Conservation (phyloP, 805 yeast genomes). For the Wickerhamomyces hampshirensis region DNA sequence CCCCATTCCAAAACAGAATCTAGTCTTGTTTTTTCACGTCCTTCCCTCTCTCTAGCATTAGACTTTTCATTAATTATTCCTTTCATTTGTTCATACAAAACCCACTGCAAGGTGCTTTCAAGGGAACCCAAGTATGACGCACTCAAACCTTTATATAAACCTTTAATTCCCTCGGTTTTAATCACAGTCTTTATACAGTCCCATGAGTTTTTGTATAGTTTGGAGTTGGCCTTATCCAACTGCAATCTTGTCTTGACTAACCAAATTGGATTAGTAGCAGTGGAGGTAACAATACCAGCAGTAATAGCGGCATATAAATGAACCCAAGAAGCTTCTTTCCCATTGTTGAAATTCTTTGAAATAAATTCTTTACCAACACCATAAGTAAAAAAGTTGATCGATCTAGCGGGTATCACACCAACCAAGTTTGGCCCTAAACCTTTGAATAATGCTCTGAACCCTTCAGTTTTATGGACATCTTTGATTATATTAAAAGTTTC, state of each 20-base stretch:
- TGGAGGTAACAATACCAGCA: conserved; percentile 93
- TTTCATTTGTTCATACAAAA: conserved; percentile 93
- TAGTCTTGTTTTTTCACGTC: conserved; percentile 33
- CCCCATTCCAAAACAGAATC: conserved; percentile 84
- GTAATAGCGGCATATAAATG: conserved; percentile 81
- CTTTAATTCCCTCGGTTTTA: conserved; percentile 69
- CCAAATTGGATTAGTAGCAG: conserved; percentile 98
- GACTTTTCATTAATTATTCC: conserved; percentile 51
- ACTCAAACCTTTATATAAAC: conserved; percentile 85
- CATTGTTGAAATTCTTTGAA: conserved; percentile 61
- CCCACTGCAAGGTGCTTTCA: conserved; percentile 95
- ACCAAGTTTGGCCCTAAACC: conserved; percentile 96
- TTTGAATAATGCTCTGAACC: conserved; percentile 80
- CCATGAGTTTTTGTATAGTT: conserved; percentile 73
- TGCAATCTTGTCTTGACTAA: conserved; percentile 91
- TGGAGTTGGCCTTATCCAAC: conserved; percentile 66
- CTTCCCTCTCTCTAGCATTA: conserved; percentile 31
- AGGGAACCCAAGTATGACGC: conserved; percentile 93
- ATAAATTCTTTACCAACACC: conserved; percentile 85
- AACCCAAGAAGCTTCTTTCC: conserved; percentile 76
- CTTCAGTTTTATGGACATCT: conserved; percentile 70
- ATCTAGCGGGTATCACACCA: conserved; percentile 97
- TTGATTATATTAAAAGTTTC: conserved; percentile 76
- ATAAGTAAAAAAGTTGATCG: conserved; percentile 93
- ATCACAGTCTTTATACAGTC: conserved; percentile 75